Evolutionary conservation across 1,284 basidiomycete species (phyloP), one percentile per base, ranked within the genome.

Genomic region (Tausonia pullulans): DNA sequence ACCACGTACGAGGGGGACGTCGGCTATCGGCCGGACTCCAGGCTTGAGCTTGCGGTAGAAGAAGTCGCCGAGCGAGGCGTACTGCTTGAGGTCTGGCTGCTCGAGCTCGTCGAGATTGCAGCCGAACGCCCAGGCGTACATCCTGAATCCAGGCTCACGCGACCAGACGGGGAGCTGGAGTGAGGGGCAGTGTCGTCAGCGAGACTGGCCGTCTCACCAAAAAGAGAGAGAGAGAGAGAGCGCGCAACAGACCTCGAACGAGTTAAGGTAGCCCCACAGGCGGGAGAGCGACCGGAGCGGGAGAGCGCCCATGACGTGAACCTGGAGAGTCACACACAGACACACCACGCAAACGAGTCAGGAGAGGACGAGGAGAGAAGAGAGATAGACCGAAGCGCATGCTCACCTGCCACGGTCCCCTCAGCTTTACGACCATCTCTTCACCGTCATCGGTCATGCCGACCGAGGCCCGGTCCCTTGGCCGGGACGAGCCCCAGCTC

Each of bases 211-310:
- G n/a, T 3, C 11, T 57, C 45, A 2, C 2, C 4, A 5, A 2
- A 41, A 41, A 9, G 6, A 46, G 5, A 16, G 13, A 3, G 11
- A 39, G 5, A 43, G 0, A 45, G 27, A 49, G 7, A 5, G 40
- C 0, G 27, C 8, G 16, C 6, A 40, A 41, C 14, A 11, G 2
- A 63, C 65, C 65, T 93, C 87, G 61, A 93, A 79, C 3, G 87
- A 88, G 78, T 98, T 98, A 65, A 96, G 73, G 77, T 93, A 94
- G 7, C 96, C 96, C 93, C 95, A 98, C 7, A 97, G 77, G 5
- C 94, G 87, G 41, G 93, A 98, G 72, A 98, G 85, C 69, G 91
- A 90, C 55, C 94, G 86, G 14, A 98, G 82, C 0, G 95, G 95
- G 3, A 99, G 83, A 6, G 94, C 94, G 62, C 93, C 95, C 58